Evolutionary conservation across 2,329 filamentous ascomycete species (phyloP), one percentile per base, ranked within the genome.

Genomic region (Mollisiaceae sp.): DNA sequence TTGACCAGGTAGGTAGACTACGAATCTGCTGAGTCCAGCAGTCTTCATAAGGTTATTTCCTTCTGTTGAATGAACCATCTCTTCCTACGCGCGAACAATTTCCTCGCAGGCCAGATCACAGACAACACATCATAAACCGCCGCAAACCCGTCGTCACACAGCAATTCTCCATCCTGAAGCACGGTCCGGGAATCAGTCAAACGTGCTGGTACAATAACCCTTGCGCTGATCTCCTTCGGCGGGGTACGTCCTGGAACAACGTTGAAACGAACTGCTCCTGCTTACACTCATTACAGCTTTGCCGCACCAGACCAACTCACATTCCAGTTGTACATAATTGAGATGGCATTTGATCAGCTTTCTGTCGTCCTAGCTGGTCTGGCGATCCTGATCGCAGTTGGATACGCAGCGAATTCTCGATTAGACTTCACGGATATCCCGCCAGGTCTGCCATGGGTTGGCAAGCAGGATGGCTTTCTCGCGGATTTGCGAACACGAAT

Each of bases 401-500:
- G 52, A 24, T 64, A 58, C 27, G n/a, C 61, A 20, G 58, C 64
- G 12, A 50, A 50, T 45, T 59, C 64, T 15, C 55, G 60, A 20
- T 11, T 56, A 14, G 27, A 12, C 27, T 36, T 64, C 35, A 62
- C 39, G 15, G 67, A 67, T 24, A 35, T 64, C 4, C 60, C 59
- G 12, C 14, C 58, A 22, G 22, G 55, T 22, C 20, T 68, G 20
- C 57, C 67, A 27, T 65, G 63, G 62, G 63, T 70, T 8, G 66
- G 68, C 2, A 15, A 63, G 39, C 45, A 65, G 12, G 14, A 64
- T 50, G 68, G 66, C 2, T 38, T 64, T 2, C 56, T 68, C 14
- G 63, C 64, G 8, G 61, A 55, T 32, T 39, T 68, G 15, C 66
- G 66, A 20, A 64, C 66, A 24, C 62, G 66, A 11, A 18, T 68